Evolutionary conservation across 2,329 filamentous ascomycete species (phyloP).

Genomic region (Xylaria sp.): DNA sequence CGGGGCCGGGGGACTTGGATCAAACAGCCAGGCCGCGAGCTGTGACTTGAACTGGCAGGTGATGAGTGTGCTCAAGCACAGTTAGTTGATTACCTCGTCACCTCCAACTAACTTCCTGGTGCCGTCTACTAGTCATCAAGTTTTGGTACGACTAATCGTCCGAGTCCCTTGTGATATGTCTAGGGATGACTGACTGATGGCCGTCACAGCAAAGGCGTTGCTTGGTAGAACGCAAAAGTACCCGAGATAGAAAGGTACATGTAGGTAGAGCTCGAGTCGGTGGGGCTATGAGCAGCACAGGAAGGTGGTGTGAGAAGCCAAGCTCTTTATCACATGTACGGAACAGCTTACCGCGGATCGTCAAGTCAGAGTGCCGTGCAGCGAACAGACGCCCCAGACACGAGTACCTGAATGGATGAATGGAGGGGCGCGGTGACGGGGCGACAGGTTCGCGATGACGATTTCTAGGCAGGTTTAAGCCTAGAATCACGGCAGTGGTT

Average conservation of each 20-base stretch:
- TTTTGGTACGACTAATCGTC: too few species aligned
- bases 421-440: not conserved
- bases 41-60: not conserved
- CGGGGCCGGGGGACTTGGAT: slow-evolving; percentile 4
- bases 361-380: not conserved
- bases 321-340: not conserved
- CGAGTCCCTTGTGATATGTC: too few species aligned
- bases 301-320: not conserved
- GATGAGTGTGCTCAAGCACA: not conserved
- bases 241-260: not conserved
- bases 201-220: not conserved
- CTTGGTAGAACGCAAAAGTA: not conserved
- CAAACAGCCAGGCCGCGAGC: not conserved
- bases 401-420: too few species aligned
- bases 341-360: not conserved
- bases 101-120: not conserved
- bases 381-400: too few species aligned
- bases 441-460: not conserved
- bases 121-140: too few species aligned
- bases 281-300: not conserved
- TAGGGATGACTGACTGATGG: not conserved
- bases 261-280: not conserved
- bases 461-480: not conserved
- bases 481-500: slow-evolving; percentile 2
- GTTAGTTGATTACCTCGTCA: not conserved